Percentiles rank a stretch among this genome's conserved stretches.
Conservation (phyloP, 495 filamentous ascomycete species). For the Acidiella bohemica region DNA sequence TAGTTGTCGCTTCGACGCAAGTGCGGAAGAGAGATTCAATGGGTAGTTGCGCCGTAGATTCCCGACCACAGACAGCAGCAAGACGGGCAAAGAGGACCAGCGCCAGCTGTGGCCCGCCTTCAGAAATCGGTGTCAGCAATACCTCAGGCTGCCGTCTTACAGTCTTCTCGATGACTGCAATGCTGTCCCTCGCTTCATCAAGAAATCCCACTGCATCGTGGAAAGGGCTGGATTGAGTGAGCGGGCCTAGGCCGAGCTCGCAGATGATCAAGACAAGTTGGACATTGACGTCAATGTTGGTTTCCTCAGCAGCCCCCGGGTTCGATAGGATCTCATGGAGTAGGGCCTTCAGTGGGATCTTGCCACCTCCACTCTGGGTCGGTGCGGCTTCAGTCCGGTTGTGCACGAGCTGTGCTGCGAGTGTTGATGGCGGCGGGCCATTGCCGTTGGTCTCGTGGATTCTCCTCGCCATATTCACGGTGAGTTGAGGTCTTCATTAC, state of each 20-base stretch:
- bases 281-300: slow-evolving; percentile 56
- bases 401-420: slow-evolving; percentile 38
- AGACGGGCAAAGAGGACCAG: slow-evolving; percentile 65
- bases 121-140: slow-evolving; percentile 38
- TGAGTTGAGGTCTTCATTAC: too few relatives aligned
- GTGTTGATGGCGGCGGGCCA: slow-evolving; percentile 34
- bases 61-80: slow-evolving; percentile 23
- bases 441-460: slow-evolving; percentile 3
- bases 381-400: slow-evolving; percentile 25
- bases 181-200: slow-evolving; percentile 48
- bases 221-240: slow-evolving; percentile 49
- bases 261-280: slow-evolving; percentile 73
- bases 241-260: slow-evolving; percentile 60
- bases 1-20: neutral
- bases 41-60: slow-evolving; percentile 4
- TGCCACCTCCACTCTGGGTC: slow-evolving; percentile 29
- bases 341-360: slow-evolving; percentile 45
- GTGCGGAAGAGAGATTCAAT: slow-evolving; percentile 3
- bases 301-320: slow-evolving; percentile 37
- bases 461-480: slow-evolving; percentile 12
- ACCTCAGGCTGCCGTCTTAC: slow-evolving; percentile 62
- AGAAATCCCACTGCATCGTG: slow-evolving; percentile 37
- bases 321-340: slow-evolving; percentile 48
- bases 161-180: slow-evolving; percentile 57
- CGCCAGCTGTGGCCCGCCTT: slow-evolving; percentile 45